These are phyloP conservation scores for Entomortierella beljakovae DNA, from an alignment of 192 early-diverging fungal genomes.

Conservation along the genomic window DNA sequence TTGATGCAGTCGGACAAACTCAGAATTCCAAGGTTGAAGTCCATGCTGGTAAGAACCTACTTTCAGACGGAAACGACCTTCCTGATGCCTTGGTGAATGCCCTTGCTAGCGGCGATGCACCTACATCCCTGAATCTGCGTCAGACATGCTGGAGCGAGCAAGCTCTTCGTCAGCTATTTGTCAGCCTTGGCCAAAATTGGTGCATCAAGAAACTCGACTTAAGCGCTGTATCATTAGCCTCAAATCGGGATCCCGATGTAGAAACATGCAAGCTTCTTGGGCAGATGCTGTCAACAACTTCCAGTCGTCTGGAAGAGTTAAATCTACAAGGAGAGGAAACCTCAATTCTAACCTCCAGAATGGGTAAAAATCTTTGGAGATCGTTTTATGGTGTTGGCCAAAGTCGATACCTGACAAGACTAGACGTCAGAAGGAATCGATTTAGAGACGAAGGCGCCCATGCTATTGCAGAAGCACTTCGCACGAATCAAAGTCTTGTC, in stretches of 20 bases:
- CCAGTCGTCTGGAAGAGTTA: slow-evolving; percentile 53
- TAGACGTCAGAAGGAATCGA: slow-evolving; percentile 49
- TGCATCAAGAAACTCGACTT: slow-evolving; percentile 54
- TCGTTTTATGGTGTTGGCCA: slow-evolving; percentile 38
- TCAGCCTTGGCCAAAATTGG: slow-evolving; percentile 56
- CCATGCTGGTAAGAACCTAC: slow-evolving; percentile 50
- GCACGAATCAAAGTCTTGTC: slow-evolving; percentile 39
- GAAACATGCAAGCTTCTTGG: slow-evolving; percentile 57
- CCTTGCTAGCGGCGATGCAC: slow-evolving; percentile 51
- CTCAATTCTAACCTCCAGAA: slow-evolving; percentile 30
- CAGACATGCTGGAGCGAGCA: slow-evolving; percentile 62
- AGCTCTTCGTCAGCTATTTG: slow-evolving; percentile 60
- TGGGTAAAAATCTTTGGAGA: slow-evolving; percentile 51
- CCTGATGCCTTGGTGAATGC: slow-evolving; percentile 47
- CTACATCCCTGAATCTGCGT: slow-evolving; percentile 51
- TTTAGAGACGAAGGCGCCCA: slow-evolving; percentile 56
- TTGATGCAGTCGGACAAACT: slow-evolving; percentile 53
- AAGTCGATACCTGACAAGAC: slow-evolving; percentile 42
- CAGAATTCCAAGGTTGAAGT: slow-evolving; percentile 53
- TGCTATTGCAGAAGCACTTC: slow-evolving; percentile 51
- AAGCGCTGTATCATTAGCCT: slow-evolving; percentile 48
- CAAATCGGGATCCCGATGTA: slow-evolving; percentile 40
- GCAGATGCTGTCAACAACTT: slow-evolving; percentile 43
- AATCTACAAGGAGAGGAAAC: slow-evolving; percentile 46
- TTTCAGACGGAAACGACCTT: slow-evolving; percentile 53